Percentiles rank a stretch among this genome's conserved stretches.
These are phyloP conservation scores for Pisolithus marmoratus DNA, from an alignment of 768 basidiomycete genomes.

Conservation along the genomic window DNA sequence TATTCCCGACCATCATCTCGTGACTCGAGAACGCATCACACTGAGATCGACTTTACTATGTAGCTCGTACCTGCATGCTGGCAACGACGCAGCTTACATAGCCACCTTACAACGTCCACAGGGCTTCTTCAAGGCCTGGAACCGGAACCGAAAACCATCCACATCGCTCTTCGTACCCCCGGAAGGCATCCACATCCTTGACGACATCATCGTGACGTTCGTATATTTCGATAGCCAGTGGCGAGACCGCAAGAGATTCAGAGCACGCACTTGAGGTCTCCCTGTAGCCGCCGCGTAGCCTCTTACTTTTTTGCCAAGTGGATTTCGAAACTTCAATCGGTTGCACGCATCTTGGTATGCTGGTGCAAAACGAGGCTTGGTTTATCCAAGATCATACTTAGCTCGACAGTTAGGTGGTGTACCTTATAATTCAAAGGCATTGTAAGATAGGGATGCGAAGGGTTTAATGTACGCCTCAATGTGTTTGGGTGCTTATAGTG, in stretches of 20 bases:
- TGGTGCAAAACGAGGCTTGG: neutral
- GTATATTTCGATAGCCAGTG: constrained; percentile 29
- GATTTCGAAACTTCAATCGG: neutral
- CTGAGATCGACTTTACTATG: neutral
- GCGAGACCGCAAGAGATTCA: constrained; percentile 19
- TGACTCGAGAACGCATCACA: neutral
- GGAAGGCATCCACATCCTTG: constrained; percentile 25
- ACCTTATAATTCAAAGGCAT: neutral
- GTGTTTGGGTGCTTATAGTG: neutral
- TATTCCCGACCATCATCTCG: neutral
- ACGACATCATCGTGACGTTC: constrained; percentile 33
- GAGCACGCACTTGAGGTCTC: constrained; percentile 7
- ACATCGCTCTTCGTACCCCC: constrained; percentile 24
- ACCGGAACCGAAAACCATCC: constrained; percentile 13
- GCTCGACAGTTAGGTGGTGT: neutral
- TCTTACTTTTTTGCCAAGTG: too few species aligned
- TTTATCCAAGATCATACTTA: neutral
- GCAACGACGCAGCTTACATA: constrained; percentile 10
- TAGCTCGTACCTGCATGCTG: constrained; percentile 21
- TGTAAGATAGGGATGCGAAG: neutral
- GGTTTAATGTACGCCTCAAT: neutral
- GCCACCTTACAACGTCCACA: constrained; percentile 21
- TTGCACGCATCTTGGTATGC: neutral
- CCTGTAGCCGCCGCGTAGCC: neutral
- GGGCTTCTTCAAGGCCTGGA: constrained; percentile 7